These are phyloP conservation scores for Anethum foeniculum DNA, from an alignment of 140 eudicot genomes.

Conservation along the genomic window DNA sequence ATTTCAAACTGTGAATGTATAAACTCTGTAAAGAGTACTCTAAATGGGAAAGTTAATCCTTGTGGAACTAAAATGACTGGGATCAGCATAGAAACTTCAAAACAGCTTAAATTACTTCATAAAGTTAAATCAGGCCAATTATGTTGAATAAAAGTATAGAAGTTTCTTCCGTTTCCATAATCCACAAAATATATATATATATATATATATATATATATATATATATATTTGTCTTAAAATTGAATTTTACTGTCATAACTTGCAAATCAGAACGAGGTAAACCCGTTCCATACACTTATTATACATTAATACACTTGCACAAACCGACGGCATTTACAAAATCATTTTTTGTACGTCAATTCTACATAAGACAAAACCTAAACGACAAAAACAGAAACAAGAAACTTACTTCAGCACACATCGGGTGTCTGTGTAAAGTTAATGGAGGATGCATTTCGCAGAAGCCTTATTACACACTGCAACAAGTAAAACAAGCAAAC, in stretches of 20 bases:
- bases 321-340: background rate
- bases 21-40: background rate
- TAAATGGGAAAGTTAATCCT: background rate
- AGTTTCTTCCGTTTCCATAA: background rate
- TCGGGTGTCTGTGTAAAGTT: constrained; percentile 5
- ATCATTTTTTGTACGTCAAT: background rate
- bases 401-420: constrained; percentile 7
- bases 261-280: background rate
- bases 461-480: background rate
- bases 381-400: background rate
- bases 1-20: background rate
- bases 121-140: background rate
- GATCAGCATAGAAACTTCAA: background rate
- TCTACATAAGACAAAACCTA: background rate
- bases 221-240: background rate
- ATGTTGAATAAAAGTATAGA: background rate
- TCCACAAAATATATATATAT: background rate
- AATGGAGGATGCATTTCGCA: constrained; percentile 2
- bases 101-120: background rate
- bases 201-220: background rate
- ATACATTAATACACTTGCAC: background rate
- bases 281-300: background rate
- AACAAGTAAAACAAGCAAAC: background rate
- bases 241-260: background rate
- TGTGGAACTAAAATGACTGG: background rate